Evolutionary conservation across 192 early-diverging fungal genomes (phyloP), one percentile per base, ranked within the genome.

Genomic region (Backusella luteola): DNA sequence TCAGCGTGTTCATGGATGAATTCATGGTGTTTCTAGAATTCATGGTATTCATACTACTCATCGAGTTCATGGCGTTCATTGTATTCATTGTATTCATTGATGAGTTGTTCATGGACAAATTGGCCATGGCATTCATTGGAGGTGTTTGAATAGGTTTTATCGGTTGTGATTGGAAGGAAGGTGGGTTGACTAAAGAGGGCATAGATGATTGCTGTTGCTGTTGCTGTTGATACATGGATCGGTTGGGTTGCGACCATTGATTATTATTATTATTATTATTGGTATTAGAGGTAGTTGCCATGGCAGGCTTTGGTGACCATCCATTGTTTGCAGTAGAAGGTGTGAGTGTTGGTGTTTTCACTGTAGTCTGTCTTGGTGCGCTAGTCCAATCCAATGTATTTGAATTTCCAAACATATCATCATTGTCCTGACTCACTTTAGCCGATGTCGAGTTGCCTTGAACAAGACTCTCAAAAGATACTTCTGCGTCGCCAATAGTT

Each of bases 401-500:
- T 63, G 56, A 63, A 14, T 11, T 63, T 26, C 56, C 21, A 74
- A 66, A 74, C n/a, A 66, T 74, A 74, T 66, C 73, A 74, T 74
- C 53, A 34, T 35, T 49, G 8, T 69, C 41, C 46, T 42, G 66
- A 4, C 23, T 63, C 21, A 63, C 56, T 29, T 63, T 63, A 12
- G 11, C 56, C 1, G 56, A 52, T 34, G n/a, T 6, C 3, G 42
- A 5, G 36, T 76, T 76, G 9, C 73, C 73, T 11, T 70, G 73
- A 4, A 79, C 78, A 38, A 78, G 67, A 21, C 29, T 36, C 39
- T 78, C 77, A 9, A 79, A 73, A 4, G 71, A 69, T 3, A 53
- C 66, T 12, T 32, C 34, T 11, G 41, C 7, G 14, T 73, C 77
- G 17, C 35, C 59, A n/a, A 38, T 36, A 4, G 3, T 42, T 41